Evolutionary conservation across 176 grass and related monocot species (phyloP).

Genomic region (Ananas comosus): DNA sequence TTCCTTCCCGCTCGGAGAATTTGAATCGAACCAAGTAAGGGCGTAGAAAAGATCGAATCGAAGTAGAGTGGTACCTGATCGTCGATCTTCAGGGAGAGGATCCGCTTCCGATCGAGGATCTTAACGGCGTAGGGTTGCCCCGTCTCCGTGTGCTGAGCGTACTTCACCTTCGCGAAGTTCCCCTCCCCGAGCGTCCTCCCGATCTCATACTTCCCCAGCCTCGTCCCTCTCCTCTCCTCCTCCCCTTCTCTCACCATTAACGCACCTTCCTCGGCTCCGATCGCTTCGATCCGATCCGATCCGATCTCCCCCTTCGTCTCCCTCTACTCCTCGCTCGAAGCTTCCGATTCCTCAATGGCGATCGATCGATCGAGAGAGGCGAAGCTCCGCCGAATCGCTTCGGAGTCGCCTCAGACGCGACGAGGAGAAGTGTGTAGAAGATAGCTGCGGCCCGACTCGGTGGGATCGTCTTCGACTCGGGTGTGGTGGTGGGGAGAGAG

Average conservation of each 20-base stretch:
- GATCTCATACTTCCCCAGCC: constrained; percentile 64
- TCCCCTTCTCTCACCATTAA: constrained; percentile 2
- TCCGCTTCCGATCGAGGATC: constrained; percentile 56
- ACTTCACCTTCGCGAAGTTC: constrained; percentile 85
- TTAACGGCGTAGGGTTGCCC: constrained; percentile 65
- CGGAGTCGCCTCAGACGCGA: too few relatives aligned
- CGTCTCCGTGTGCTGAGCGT: constrained; percentile 40
- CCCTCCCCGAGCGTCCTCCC: constrained; percentile 69
- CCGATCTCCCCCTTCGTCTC: neutral
- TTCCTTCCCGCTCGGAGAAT: neutral
- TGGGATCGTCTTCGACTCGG: neutral
- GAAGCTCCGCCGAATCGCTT: too few relatives aligned
- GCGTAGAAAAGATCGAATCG: neutral
- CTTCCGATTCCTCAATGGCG: too few relatives aligned
- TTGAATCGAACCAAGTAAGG: neutral
- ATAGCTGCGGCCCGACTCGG: neutral
- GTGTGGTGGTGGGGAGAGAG: neutral
- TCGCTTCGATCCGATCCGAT: too few relatives aligned
- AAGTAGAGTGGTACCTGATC: constrained; percentile 28
- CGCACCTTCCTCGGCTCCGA: constrained; percentile 23
- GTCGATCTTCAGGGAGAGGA: constrained; percentile 39
- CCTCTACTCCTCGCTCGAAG: neutral
- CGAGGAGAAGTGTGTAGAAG: neutral
- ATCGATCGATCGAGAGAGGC: neutral
- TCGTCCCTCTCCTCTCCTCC: constrained; percentile 13